Conservation (phyloP, 768 basidiomycete species). For the Suillus placidus region DNA sequence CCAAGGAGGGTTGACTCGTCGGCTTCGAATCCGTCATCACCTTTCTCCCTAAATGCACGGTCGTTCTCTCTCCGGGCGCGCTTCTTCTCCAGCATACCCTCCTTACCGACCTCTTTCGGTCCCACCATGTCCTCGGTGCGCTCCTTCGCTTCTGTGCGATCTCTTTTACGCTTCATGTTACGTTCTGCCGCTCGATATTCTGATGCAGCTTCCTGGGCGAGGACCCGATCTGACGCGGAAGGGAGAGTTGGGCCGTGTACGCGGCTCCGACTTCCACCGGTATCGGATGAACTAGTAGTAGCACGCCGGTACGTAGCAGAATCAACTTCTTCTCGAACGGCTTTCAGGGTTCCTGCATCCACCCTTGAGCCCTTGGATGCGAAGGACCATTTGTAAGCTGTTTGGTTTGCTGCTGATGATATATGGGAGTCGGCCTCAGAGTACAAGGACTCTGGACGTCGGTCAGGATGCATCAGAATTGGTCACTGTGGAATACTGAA, state of each 20-base stretch:
- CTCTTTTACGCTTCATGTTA: constrained; percentile 64
- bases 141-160: constrained; percentile 65
- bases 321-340: constrained; percentile 60
- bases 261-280: constrained; percentile 38
- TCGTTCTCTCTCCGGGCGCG: constrained; percentile 71
- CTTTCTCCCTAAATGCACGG: constrained; percentile 66
- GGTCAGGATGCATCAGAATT: constrained; percentile 5
- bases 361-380: constrained; percentile 63
- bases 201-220: constrained; percentile 63
- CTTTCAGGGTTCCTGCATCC: constrained; percentile 60
- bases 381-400: constrained; percentile 89
- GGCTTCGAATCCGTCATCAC: constrained; percentile 76
- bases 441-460: constrained; percentile 54
- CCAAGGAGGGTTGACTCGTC: constrained; percentile 83
- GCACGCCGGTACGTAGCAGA: constrained; percentile 41
- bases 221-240: constrained; percentile 64
- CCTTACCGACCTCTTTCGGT: constrained; percentile 79
- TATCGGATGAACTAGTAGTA: constrained; percentile 15
- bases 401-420: constrained; percentile 65
- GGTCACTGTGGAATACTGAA: neutral
- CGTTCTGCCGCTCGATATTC: constrained; percentile 58
- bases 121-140: constrained; percentile 77
- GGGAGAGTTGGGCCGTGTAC: constrained; percentile 72
- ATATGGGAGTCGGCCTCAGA: constrained; percentile 58
- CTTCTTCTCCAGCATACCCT: constrained; percentile 89